A percentile compares a stretch with the other conserved stretches of the same genome.
phyloP scores from a whole-genome alignment of 2,329 filamentous ascomycete genomes.

The Ceratocystiopsis brevicomis region DNA sequence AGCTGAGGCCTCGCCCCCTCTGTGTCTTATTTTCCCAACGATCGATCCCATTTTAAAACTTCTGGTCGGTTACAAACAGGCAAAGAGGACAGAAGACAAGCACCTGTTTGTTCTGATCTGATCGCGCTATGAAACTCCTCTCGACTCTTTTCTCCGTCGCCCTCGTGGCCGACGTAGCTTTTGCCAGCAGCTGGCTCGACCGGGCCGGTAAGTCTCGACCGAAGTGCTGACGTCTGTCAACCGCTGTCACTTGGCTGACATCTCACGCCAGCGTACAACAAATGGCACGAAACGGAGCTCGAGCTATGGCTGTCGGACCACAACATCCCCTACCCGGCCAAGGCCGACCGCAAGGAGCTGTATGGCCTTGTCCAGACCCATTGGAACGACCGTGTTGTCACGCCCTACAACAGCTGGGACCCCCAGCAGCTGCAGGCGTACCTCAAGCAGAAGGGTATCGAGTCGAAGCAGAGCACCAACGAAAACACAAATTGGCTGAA shows the following conservation, averaged over 20 bases:
- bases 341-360: conserved; percentile 86
- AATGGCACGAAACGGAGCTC: conserved; percentile 95
- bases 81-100: background rate
- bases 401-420: conserved; percentile 65
- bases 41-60: no score
- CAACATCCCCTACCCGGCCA: conserved; percentile 73
- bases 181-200: conserved; percentile 68
- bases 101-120: no score
- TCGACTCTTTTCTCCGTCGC: conserved; percentile 50
- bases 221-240: no score
- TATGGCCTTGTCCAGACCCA: conserved; percentile 75
- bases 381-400: conserved; percentile 62
- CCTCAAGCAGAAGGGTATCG: conserved; percentile 49
- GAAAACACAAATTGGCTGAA: conserved; percentile 51
- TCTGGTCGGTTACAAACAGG: background rate
- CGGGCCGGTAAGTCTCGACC: conserved; percentile 49
- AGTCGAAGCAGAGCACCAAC: conserved; percentile 47
- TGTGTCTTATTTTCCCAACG: no score
- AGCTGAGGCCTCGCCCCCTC: no score
- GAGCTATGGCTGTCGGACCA: conserved; percentile 93
- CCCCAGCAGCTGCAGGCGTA: conserved; percentile 47
- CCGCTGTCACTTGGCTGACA: background rate
- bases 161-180: conserved; percentile 49
- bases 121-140: conserved; percentile 52
- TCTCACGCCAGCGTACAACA: conserved; percentile 65